Conservation (phyloP, 2,329 filamentous ascomycete species). For the Colletotrichum eremochloae region DNA sequence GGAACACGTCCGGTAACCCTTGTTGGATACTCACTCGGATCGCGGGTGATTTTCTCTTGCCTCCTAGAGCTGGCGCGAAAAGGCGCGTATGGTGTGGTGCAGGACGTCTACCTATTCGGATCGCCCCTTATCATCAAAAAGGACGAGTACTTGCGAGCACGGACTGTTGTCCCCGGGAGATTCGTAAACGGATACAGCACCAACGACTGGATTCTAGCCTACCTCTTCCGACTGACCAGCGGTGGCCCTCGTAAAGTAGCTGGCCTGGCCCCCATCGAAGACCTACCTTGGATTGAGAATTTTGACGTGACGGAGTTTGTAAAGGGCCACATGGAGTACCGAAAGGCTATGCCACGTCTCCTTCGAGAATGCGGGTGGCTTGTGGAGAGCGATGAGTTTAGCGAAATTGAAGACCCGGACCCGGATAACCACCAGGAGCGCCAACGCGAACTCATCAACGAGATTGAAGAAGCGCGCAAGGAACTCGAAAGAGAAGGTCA, state of each 20-base stretch:
- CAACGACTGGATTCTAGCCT: constrained; percentile 97
- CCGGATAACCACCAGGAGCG: constrained; percentile 90
- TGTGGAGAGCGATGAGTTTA: constrained; percentile 93
- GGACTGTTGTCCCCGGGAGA: constrained; percentile 88
- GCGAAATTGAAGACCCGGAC: constrained; percentile 96
- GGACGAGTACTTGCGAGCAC: constrained; percentile 86
- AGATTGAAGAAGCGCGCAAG: constrained; percentile 94
- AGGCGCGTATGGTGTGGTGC: constrained; percentile 87
- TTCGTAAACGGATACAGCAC: constrained; percentile 95
- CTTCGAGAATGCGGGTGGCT: constrained; percentile 91
- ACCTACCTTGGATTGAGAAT: constrained; percentile 87
- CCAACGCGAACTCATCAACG: constrained; percentile 93
- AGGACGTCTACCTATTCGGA: constrained; percentile 96
- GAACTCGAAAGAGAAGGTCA: constrained; percentile 82
- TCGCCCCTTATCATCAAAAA: constrained; percentile 91
- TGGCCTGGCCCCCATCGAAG: constrained; percentile 82
- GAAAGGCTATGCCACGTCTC: constrained; percentile 89
- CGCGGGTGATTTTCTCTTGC: constrained; percentile 92
- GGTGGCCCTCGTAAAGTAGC: constrained; percentile 92
- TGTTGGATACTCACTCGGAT: constrained; percentile 93
- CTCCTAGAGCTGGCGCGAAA: constrained; percentile 87
- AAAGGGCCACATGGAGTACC: constrained; percentile 96
- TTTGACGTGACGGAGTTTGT: constrained; percentile 88
- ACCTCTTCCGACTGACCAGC: constrained; percentile 93
- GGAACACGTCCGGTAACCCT: constrained; percentile 93